Evolutionary conservation across 345 rosid genomes (phyloP).

Genomic region (Salix suchowensis): DNA sequence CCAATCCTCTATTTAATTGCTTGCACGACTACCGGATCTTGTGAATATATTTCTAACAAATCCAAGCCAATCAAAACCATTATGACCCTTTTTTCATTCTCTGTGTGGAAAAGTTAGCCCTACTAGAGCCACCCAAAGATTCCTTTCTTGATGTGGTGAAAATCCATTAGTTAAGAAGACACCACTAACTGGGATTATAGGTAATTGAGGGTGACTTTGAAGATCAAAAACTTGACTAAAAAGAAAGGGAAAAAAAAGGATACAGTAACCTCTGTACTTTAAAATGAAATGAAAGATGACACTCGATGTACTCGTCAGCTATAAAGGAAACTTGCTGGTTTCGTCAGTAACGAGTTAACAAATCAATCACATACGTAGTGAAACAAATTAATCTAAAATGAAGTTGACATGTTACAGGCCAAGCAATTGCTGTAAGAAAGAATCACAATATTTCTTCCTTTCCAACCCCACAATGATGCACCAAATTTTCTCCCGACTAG

Average conservation of each 20-base stretch:
- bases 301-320: neutral
- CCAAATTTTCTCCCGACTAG: slow-evolving; percentile 18
- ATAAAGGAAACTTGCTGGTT: slow-evolving; percentile 9
- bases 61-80: neutral
- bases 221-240: neutral
- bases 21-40: neutral
- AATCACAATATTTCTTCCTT: slow-evolving; percentile 18
- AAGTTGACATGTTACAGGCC: slow-evolving; percentile 11
- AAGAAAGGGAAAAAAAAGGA: neutral
- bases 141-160: neutral
- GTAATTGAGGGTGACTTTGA: neutral
- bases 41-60: neutral
- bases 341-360: slow-evolving; percentile 12
- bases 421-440: slow-evolving; percentile 28
- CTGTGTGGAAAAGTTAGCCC: neutral
- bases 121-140: neutral
- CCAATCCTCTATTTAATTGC: neutral
- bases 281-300: neutral
- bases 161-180: neutral
- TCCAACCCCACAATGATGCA: slow-evolving; percentile 29
- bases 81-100: neutral
- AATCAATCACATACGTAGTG: slow-evolving; percentile 14
- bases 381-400: slow-evolving; percentile 22
- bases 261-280: neutral
- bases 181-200: neutral